Percentiles rank a stretch among this genome's conserved stretches.
Evolutionary conservation across 345 rosid species (phyloP).

Genomic region (Syzygium aqueum): DNA sequence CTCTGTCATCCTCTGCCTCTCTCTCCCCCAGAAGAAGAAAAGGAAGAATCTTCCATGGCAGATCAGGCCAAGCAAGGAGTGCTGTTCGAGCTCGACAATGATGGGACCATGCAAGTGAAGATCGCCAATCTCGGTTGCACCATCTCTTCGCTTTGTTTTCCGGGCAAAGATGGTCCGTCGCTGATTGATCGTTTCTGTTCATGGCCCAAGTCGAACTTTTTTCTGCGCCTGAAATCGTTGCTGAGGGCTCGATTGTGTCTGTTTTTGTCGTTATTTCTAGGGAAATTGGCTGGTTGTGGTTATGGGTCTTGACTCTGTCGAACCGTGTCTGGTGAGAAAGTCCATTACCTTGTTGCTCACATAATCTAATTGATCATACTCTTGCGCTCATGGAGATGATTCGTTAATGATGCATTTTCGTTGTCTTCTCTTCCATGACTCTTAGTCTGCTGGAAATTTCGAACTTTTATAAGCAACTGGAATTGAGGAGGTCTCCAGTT

Average conservation of each 20-base stretch:
- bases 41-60: slow-evolving; percentile 29
- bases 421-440: neutral
- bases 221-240: neutral
- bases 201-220: neutral
- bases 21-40: neutral
- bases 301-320: slow-evolving; percentile 80
- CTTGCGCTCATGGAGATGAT: too few relatives aligned
- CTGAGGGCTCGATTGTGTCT: slow-evolving; percentile 1
- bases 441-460: neutral
- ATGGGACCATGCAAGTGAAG: slow-evolving; percentile 66
- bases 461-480: slow-evolving; percentile 39
- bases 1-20: neutral
- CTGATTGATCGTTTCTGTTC: neutral
- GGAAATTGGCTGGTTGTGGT: slow-evolving; percentile 71
- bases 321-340: slow-evolving; percentile 63
- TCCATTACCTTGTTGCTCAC: neutral
- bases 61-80: slow-evolving; percentile 39
- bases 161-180: slow-evolving; percentile 59
- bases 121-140: slow-evolving; percentile 75
- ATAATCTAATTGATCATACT: too few relatives aligned
- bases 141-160: slow-evolving; percentile 63
- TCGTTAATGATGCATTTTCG: too few relatives aligned
- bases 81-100: slow-evolving; percentile 62
- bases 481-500: slow-evolving; percentile 92
- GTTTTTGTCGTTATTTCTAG: slow-evolving; percentile 13